Evolutionary conservation across 345 rosid genomes (phyloP), one percentile per base, ranked within the genome.

Genomic region (Pelargonium nanum): DNA sequence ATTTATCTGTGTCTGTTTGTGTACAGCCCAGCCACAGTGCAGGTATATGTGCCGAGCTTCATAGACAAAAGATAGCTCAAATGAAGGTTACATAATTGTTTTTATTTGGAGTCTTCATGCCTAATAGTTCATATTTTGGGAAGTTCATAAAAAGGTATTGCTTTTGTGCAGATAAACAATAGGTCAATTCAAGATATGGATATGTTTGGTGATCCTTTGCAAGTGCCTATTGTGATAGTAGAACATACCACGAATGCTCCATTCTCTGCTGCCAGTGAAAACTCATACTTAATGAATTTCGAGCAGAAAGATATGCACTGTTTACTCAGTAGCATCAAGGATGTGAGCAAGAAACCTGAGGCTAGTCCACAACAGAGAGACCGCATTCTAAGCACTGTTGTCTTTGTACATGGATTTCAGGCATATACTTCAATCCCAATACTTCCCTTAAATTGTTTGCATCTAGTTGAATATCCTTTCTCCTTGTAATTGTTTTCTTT

Each of bases 341-440:
- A 15, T 12, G 2, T 40, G 15, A 40, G n/a, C n/a, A n/a, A n/a
- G n/a, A n/a, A n/a, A n/a, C n/a, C 75, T 58, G 68, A 30, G 57
- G 24, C 65, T 21, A 61, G 25, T 26, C 61, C 57, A 20, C 77
- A 62, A 56, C 76, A 79, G 63, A 80, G 44, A 50, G 74, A 73
- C 26, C 72, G 67, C 22, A 78, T 81, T 28, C 72, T 93, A 70
- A 93, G 84, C 77, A 70, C 82, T 32, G 96, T 83, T 45, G 73
- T 93, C 40, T 93, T 93, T 56, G 96, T 93, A 70, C 99, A 89
- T 74, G 99, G 97, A 26, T 93, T 93, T 79, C 97, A 93, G 96
- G 97, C 74, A 85, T 76, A 82, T 64, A 63, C 15, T 40, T 40
- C 48, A 9, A 15, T 40, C 48, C 48, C 9, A 12, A 40, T 55